These are phyloP conservation scores for Hanseniaspora singularis DNA, from an alignment of 805 yeast species.

Conservation along the genomic window DNA sequence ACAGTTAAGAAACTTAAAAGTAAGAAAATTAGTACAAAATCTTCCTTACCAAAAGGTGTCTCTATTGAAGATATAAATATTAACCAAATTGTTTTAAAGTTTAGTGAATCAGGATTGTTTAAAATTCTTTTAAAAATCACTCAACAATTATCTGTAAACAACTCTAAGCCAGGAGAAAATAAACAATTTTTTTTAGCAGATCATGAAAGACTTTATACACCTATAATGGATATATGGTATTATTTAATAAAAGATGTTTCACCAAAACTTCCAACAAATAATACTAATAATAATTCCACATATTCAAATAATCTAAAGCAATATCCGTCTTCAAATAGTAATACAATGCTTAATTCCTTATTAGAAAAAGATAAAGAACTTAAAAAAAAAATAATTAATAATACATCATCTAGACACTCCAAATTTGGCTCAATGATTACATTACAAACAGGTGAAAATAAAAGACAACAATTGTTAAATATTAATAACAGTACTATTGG, in stretches of 20 bases:
- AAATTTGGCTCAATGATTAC: constrained; percentile 81
- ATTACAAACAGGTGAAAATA: constrained; percentile 48
- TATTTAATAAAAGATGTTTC: constrained; percentile 48
- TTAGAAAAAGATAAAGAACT: constrained; percentile 50
- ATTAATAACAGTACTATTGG: not conserved
- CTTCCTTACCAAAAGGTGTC: constrained; percentile 45
- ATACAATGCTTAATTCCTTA: too few species aligned
- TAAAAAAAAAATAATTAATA: constrained; percentile 37
- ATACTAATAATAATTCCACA: too few species aligned
- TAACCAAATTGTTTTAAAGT: constrained; percentile 44
- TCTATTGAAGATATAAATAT: constrained; percentile 56
- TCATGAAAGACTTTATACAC: constrained; percentile 45
- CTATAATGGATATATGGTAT: constrained; percentile 59
- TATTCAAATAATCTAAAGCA: too few species aligned
- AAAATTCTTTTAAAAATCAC: constrained; percentile 60
- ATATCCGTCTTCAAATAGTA: too few species aligned
- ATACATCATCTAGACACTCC: constrained; percentile 66
- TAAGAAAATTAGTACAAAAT: constrained; percentile 17
- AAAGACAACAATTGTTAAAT: constrained; percentile 25
- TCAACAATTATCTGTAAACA: constrained; percentile 23
- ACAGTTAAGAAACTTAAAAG: constrained; percentile 28
- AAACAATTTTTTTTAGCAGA: constrained; percentile 31
- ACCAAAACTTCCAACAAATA: constrained; percentile 20
- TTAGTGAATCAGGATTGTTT: constrained; percentile 60
- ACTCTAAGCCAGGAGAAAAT: not conserved